These are phyloP conservation scores for Flaveria linearis DNA, from an alignment of 129 eudicot genomes.

Conservation along the genomic window DNA sequence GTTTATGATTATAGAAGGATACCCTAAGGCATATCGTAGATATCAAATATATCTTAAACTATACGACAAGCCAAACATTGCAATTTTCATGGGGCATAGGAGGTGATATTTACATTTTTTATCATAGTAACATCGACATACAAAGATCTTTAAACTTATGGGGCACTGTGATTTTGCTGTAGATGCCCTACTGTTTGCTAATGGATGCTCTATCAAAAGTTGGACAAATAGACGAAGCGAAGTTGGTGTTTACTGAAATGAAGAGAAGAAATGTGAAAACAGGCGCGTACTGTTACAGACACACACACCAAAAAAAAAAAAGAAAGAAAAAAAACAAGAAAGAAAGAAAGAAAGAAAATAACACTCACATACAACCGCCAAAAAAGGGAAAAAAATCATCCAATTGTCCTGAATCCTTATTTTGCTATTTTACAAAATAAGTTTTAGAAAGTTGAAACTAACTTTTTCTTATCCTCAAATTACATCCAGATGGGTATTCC, in stretches of 20 bases:
- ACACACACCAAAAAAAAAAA: no score
- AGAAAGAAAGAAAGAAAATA: no score
- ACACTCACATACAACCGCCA: not conserved
- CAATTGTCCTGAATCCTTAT: not conserved
- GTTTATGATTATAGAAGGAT: not conserved
- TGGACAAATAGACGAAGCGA: constrained; percentile 73
- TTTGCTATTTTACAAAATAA: not conserved
- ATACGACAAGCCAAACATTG: not conserved
- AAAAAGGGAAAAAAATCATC: not conserved
- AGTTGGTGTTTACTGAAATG: constrained; percentile 70
- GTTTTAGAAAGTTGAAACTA: constrained; percentile 16
- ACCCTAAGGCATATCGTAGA: not conserved
- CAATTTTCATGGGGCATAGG: not conserved
- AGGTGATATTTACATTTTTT: not conserved
- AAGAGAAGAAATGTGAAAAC: constrained; percentile 60
- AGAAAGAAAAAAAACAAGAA: no score
- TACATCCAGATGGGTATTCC: constrained; percentile 72
- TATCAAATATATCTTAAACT: not conserved
- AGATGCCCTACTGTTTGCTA: constrained; percentile 93
- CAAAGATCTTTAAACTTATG: not conserved
- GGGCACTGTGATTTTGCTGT: constrained; percentile 30
- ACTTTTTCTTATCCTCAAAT: constrained; percentile 14
- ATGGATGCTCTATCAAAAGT: constrained; percentile 93
- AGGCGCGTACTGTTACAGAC: constrained; percentile 39
- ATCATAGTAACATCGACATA: not conserved